Evolutionary conservation across 768 basidiomycete species (phyloP).

Genomic region (Suillus clintonianus): DNA sequence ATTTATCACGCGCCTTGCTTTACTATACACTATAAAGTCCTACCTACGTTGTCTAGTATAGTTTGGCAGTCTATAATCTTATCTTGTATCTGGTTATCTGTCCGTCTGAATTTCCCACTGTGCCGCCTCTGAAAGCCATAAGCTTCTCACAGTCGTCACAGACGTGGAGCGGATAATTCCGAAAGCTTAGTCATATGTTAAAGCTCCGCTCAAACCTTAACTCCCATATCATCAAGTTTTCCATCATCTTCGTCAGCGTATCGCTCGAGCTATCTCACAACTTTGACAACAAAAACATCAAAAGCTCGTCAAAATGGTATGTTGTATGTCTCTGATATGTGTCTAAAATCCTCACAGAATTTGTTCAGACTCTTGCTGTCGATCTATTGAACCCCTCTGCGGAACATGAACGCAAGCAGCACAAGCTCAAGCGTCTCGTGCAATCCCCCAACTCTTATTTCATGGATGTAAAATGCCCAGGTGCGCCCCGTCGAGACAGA

Average conservation of each 20-base stretch:
- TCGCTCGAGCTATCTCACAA: neutral
- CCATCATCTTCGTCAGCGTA: neutral
- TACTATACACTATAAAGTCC: too few relatives aligned
- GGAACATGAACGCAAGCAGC: constrained; percentile 83
- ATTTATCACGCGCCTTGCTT: too few relatives aligned
- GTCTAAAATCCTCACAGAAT: neutral
- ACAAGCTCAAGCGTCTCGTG: constrained; percentile 99
- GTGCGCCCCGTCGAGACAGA: constrained; percentile 43
- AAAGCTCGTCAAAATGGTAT: neutral
- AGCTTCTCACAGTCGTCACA: too few relatives aligned
- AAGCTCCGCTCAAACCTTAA: constrained; percentile 5
- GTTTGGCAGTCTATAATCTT: too few relatives aligned
- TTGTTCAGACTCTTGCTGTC: constrained; percentile 87
- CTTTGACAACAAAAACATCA: neutral
- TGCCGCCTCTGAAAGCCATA: too few relatives aligned
- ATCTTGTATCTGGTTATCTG: too few relatives aligned
- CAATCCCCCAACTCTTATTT: constrained; percentile 99
- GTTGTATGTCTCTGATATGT: neutral
- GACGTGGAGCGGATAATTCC: too few relatives aligned
- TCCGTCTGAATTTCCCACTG: too few relatives aligned
- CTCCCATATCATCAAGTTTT: constrained; percentile 2
- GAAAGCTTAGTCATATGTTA: too few relatives aligned
- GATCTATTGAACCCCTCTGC: constrained; percentile 96
- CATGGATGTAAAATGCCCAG: constrained; percentile 99
- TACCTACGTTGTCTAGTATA: too few relatives aligned